Evolutionary conservation across 768 basidiomycete genomes (phyloP).

Genomic region (Mycena galopus): DNA sequence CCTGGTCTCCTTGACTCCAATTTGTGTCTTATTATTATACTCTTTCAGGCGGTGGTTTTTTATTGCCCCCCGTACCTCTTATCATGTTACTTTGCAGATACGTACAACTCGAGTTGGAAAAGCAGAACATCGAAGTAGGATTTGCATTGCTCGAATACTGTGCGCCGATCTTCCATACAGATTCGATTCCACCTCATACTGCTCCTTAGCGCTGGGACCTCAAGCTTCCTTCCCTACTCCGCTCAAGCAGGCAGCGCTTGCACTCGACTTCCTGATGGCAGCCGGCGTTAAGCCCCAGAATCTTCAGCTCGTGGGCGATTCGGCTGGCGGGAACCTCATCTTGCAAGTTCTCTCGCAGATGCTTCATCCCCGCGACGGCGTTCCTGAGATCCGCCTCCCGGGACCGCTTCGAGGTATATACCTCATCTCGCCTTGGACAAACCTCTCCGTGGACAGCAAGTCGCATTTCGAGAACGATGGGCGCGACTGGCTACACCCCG

Average conservation of each 20-base stretch:
- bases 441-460: constrained; percentile 34
- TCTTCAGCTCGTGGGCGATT: constrained; percentile 51
- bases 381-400: constrained; percentile 42
- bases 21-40: not conserved
- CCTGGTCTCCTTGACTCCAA: not conserved
- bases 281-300: constrained; percentile 48
- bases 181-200: not conserved
- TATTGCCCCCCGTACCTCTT: not conserved
- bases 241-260: constrained; percentile 23
- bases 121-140: not conserved
- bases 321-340: constrained; percentile 50
- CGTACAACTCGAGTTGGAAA: not conserved
- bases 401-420: constrained; percentile 47
- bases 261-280: constrained; percentile 10
- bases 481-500: constrained; percentile 42
- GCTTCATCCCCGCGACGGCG: constrained; percentile 48
- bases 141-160: constrained; percentile 4
- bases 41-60: constrained; percentile 7
- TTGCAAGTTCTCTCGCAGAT: constrained; percentile 39
- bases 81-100: constrained; percentile 3
- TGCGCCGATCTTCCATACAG: not conserved
- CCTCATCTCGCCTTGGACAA: constrained; percentile 51
- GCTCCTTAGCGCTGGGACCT: not conserved
- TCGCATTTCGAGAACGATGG: constrained; percentile 25
- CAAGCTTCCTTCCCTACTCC: constrained; percentile 44